Conservation (phyloP, 2,329 filamentous ascomycete species). For the Thermomyces lanuginosus region DNA sequence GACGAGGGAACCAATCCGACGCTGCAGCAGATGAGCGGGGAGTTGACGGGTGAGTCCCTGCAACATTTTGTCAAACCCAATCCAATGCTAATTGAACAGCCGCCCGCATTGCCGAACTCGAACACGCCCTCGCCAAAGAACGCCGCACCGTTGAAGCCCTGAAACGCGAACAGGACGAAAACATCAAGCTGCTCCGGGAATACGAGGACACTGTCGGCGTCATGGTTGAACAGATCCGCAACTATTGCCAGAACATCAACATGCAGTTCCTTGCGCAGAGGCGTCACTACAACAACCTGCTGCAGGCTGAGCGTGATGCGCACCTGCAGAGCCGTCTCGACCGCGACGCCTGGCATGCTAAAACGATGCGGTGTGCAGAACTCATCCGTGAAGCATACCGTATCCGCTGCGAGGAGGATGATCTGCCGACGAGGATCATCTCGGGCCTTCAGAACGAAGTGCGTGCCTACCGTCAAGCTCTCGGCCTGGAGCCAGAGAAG, state of each 20-base stretch:
- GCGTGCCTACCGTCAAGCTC: conserved; percentile 30
- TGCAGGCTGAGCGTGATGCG: conserved; percentile 35
- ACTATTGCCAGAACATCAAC: conserved; percentile 35
- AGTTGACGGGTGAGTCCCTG: conserved; percentile 24
- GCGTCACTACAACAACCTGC: conserved; percentile 33
- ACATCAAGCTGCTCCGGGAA: conserved; percentile 31
- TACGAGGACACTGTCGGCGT: conserved; percentile 32
- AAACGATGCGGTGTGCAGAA: conserved; percentile 31
- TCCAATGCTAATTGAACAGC: conserved; percentile 12
- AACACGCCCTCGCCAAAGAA: conserved; percentile 31
- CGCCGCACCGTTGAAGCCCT: conserved; percentile 27
- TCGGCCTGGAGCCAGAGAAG: conserved; percentile 33
- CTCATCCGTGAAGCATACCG: conserved; percentile 34
- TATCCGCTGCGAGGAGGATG: conserved; percentile 33
- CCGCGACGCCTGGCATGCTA: conserved; percentile 33
- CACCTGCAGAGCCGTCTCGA: conserved; percentile 34
- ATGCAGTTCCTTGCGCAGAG: conserved; percentile 31
- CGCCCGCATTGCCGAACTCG: conserved; percentile 33
- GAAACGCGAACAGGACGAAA: conserved; percentile 32
- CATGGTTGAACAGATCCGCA: conserved; percentile 35
- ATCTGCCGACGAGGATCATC: conserved; percentile 27
- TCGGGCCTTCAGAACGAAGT: conserved; percentile 34
- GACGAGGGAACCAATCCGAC: conserved; percentile 23
- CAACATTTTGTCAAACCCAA: background rate
- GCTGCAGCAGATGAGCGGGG: conserved; percentile 29